Evolutionary conservation across 192 early-diverging fungal genomes (phyloP).

Genomic region (Mortierella alpina): DNA sequence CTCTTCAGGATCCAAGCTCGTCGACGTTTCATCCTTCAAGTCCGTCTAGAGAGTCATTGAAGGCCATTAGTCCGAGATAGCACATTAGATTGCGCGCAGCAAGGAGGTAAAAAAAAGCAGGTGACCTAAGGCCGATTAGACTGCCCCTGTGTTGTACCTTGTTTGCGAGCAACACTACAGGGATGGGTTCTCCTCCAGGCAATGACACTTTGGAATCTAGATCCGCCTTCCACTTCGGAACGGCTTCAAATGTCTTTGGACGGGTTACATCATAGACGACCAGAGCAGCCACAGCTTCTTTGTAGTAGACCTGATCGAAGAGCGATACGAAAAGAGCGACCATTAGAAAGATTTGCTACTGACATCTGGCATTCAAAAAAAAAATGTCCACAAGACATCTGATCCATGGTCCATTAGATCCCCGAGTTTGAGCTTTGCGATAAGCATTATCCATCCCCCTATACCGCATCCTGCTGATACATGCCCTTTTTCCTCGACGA

Average conservation of each 20-base stretch:
- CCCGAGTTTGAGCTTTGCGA: too few relatives aligned
- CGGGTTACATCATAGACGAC: conserved; percentile 70
- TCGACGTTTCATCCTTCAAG: conserved; percentile 52
- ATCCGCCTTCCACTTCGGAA: conserved; percentile 68
- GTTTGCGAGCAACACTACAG: conserved; percentile 67
- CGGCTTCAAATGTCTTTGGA: conserved; percentile 67
- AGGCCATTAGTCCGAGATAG: too few relatives aligned
- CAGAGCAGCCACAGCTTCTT: conserved; percentile 68
- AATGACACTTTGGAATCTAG: conserved; percentile 66
- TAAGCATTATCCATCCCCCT: too few relatives aligned
- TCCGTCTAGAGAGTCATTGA: conserved; percentile 48
- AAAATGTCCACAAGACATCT: too few relatives aligned
- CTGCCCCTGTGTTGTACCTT: conserved; percentile 51
- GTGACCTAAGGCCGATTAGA: background rate
- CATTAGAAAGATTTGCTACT: too few relatives aligned
- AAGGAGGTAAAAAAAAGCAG: conserved; percentile 8
- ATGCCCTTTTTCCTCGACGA: too few relatives aligned
- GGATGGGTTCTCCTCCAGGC: conserved; percentile 65
- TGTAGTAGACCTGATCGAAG: conserved; percentile 62
- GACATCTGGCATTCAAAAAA: too few relatives aligned
- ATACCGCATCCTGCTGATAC: too few relatives aligned
- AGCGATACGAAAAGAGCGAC: background rate
- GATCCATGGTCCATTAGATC: too few relatives aligned
- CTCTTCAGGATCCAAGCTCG: conserved; percentile 43
- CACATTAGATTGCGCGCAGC: too few relatives aligned